Evolutionary conservation across 2,329 filamentous ascomycete species (phyloP), one percentile per base, ranked within the genome.

Genomic region (Ophiostoma sp.): DNA sequence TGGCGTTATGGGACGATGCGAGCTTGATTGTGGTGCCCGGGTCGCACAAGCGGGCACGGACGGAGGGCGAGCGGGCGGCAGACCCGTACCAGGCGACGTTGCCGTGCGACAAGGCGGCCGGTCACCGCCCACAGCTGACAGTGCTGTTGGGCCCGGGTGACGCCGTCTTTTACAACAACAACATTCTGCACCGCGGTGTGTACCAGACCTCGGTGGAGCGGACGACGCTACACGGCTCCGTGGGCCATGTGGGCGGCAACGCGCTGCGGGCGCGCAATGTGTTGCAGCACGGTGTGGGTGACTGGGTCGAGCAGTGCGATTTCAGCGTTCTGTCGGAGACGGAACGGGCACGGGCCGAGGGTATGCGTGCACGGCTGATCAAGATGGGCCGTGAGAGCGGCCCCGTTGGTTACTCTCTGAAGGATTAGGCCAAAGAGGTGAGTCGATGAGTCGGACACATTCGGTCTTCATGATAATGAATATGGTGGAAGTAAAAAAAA

Each of bases 81-180:
- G 89, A 85, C 25, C 90, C 91, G 0, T 92, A 89, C 78, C 91
- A 91, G 77, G 79, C 83, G 5, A 78, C 83, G 2, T 78, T 95
- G 77, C 90, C 91, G 82, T 88, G 84, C 0, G 90, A 94, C 36
- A 28, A 50, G 22, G 28, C 45, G 19, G 50, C 59, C 15, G 79
- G 83, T 2, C 78, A 95, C 77, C 90, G 90, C 82, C 88, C 84
- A 0, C 90, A 94, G 83, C 79, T 91, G 17, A 82, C 88, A 3
- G 93, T 97, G 19, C 79, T 84, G 79, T 84, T 97, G 75, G 83
- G 87, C 75, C 87, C 93, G 0, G 94, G 94, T 0, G 94, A 97
- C 81, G 89, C 92, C 19, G 92, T 92, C 57, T 97, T 97, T 78
- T 97, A 97, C 80, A 90, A 97, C 81, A 97, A 95, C 79, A 97